Evolutionary conservation across 306 rosid genomes (phyloP).

Genomic region (Arachis hypogaea): DNA sequence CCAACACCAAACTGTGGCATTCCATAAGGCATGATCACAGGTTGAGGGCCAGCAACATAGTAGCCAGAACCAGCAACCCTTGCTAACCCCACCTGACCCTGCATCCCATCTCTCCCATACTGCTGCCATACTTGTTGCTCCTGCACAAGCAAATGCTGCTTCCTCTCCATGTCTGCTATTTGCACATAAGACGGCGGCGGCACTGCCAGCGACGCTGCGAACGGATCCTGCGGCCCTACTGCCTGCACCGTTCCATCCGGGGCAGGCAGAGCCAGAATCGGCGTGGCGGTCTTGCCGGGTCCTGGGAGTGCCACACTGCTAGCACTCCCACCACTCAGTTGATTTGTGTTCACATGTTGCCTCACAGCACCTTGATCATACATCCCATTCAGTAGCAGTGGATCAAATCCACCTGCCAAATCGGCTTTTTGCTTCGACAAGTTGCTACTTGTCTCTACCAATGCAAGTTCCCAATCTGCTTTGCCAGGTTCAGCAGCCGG

Average conservation of each 20-base stretch:
- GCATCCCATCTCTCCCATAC: slow-evolving; percentile 80
- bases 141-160: slow-evolving; percentile 71
- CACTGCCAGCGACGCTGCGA: slow-evolving; percentile 75
- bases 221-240: slow-evolving; percentile 76
- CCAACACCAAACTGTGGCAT: slow-evolving; percentile 52
- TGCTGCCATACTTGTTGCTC: slow-evolving; percentile 85
- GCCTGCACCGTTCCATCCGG: slow-evolving; percentile 72
- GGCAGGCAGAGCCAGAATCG: slow-evolving; percentile 78
- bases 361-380: slow-evolving; percentile 85
- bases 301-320: slow-evolving; percentile 75
- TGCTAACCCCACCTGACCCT: slow-evolving; percentile 65
- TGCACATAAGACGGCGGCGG: slow-evolving; percentile 90
- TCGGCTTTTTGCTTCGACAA: slow-evolving; percentile 68
- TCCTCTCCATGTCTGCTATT: slow-evolving; percentile 87
- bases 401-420: slow-evolving; percentile 82
- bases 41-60: slow-evolving; percentile 49
- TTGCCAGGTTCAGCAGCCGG: slow-evolving; percentile 77
- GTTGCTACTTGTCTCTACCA: slow-evolving; percentile 69
- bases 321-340: slow-evolving; percentile 71
- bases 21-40: slow-evolving; percentile 68
- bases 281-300: slow-evolving; percentile 50
- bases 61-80: slow-evolving; percentile 56
- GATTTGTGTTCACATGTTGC: slow-evolving; percentile 66
- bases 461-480: slow-evolving; percentile 87
- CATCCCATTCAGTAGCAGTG: slow-evolving; percentile 81